These are phyloP conservation scores for Aspergillus homomorphus DNA, from an alignment of 495 filamentous ascomycete genomes.

Conservation along the genomic window DNA sequence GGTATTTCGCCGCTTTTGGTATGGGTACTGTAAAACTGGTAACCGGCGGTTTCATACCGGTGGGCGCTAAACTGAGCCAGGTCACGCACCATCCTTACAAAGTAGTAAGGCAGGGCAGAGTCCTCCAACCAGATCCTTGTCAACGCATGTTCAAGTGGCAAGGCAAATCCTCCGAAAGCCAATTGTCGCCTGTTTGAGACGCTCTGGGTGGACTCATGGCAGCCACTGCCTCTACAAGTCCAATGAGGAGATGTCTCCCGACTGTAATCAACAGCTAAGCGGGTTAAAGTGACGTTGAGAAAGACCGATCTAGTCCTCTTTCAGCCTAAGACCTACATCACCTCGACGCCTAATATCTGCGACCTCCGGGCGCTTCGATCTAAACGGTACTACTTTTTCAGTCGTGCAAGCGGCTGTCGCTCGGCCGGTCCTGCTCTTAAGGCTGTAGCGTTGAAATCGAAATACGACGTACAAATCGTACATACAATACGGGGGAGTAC, in stretches of 20 bases:
- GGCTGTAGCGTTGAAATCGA: slow-evolving; percentile 10
- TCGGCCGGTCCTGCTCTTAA: slow-evolving; percentile 14
- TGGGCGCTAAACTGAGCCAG: slow-evolving; percentile 18
- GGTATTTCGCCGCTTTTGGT: background rate
- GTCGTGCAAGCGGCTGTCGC: slow-evolving; percentile 17
- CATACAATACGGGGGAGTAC: background rate
- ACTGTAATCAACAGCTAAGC: slow-evolving; percentile 18
- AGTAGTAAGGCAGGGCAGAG: no score
- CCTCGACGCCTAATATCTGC: slow-evolving; percentile 14
- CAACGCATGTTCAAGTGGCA: slow-evolving; percentile 27
- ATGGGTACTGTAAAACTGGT: background rate
- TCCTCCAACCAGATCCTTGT: slow-evolving; percentile 20
- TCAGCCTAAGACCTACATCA: slow-evolving; percentile 2
- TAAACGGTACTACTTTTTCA: background rate
- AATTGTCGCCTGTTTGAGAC: slow-evolving; percentile 14
- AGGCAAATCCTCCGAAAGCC: slow-evolving; percentile 17
- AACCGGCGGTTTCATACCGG: background rate
- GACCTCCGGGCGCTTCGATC: slow-evolving; percentile 2
- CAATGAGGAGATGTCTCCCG: slow-evolving; percentile 12
- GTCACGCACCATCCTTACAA: slow-evolving; percentile 39
- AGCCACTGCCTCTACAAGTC: slow-evolving; percentile 9
- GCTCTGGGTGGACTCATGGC: slow-evolving; percentile 15
- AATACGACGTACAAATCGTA: slow-evolving; percentile 3
- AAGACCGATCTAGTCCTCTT: slow-evolving; percentile 13
- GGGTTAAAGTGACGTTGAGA: slow-evolving; percentile 19